These are phyloP conservation scores for Rhynchospora breviuscula DNA, from an alignment of 176 grass and related monocot species.

Conservation along the genomic window DNA sequence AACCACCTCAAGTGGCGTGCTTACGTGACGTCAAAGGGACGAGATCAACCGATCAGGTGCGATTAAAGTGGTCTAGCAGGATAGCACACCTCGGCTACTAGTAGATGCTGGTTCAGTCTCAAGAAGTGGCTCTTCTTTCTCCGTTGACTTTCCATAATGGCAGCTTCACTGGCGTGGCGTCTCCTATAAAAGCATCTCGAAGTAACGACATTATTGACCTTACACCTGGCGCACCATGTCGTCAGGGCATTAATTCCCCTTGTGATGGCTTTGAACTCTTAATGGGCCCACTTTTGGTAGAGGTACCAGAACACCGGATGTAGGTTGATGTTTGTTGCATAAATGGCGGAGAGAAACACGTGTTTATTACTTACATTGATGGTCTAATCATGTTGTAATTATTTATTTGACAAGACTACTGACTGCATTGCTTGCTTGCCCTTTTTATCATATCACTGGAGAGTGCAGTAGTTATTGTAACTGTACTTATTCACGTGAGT, in stretches of 20 bases:
- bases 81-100: not conserved
- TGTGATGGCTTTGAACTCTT: not conserved
- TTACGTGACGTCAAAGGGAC: constrained; percentile 12
- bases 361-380: constrained; percentile 13
- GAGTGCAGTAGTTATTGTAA: no score
- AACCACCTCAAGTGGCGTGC: not conserved
- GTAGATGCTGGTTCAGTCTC: not conserved
- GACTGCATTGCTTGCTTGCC: not conserved
- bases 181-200: not conserved
- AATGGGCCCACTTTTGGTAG: not conserved
- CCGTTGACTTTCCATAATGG: constrained; percentile 25
- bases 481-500: no score
- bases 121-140: constrained; percentile 11
- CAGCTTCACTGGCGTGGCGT: constrained; percentile 11
- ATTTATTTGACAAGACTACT: not conserved
- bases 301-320: not conserved
- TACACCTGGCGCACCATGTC: not conserved
- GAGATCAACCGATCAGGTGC: no score
- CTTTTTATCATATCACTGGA: not conserved
- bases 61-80: not conserved
- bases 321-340: not conserved
- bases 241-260: not conserved
- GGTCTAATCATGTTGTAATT: not conserved
- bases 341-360: constrained; percentile 14
- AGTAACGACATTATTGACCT: not conserved